Percentiles rank a stretch among this genome's conserved stretches.
These are phyloP conservation scores for Metschnikowia noctiluminum DNA, from an alignment of 805 yeast genomes.

Conservation along the genomic window DNA sequence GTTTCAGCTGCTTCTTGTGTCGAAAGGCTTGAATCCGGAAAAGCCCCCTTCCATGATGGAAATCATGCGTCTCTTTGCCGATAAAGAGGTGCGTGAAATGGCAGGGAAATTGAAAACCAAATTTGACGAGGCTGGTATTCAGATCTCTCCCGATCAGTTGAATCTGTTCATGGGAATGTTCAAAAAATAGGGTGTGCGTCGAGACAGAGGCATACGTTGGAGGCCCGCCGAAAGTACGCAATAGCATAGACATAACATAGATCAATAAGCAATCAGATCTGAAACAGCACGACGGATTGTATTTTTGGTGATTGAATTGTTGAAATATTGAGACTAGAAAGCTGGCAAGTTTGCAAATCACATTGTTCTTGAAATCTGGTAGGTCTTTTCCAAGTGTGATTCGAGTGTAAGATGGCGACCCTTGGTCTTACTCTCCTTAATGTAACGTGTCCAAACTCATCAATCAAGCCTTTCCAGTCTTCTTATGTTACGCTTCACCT, in stretches of 20 bases:
- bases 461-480: too few relatives aligned
- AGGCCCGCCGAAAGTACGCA: not conserved
- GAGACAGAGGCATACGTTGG: not conserved
- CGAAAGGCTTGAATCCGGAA: constrained; percentile 32
- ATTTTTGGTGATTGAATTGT: too few relatives aligned
- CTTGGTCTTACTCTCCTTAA: too few relatives aligned
- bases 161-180: constrained; percentile 27
- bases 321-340: too few relatives aligned
- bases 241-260: not conserved
- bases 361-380: too few relatives aligned
- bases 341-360: too few relatives aligned
- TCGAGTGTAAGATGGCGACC: too few relatives aligned
- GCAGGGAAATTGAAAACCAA: constrained; percentile 27
- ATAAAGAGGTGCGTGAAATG: constrained; percentile 32
- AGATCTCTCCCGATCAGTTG: constrained; percentile 32
- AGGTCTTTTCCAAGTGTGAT: too few relatives aligned
- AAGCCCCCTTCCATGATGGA: constrained; percentile 34
- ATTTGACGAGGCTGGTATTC: constrained; percentile 31
- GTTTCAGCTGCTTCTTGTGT: constrained; percentile 28
- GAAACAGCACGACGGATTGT: not conserved
- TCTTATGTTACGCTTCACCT: too few relatives aligned
- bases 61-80: constrained; percentile 36
- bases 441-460: too few relatives aligned
- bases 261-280: not conserved
- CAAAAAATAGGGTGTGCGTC: constrained; percentile 7